Evolutionary conservation across 345 rosid species (phyloP).

Genomic region (Moricandia moricandioides): DNA sequence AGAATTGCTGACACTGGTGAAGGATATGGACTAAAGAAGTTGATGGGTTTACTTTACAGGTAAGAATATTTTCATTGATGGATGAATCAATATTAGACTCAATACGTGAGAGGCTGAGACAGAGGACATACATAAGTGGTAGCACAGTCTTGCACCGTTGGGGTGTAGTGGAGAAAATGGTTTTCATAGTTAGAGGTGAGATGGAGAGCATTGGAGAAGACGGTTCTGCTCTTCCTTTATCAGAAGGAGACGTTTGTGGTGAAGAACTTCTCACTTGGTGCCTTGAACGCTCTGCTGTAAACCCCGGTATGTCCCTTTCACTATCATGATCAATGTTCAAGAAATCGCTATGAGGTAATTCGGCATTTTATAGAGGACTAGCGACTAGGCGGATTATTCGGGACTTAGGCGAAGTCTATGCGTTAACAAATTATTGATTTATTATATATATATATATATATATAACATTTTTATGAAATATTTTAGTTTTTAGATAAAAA

Average conservation of each 20-base stretch:
- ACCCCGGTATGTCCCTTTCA: conserved; percentile 45
- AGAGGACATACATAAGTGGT: conserved; percentile 61
- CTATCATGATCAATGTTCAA: too few relatives aligned
- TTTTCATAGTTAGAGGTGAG: conserved; percentile 79
- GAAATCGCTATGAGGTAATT: too few relatives aligned
- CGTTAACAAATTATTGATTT: too few relatives aligned
- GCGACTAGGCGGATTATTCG: too few relatives aligned
- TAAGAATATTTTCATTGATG: conserved; percentile 67
- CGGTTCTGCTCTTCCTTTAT: conserved; percentile 41
- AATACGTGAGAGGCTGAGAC: conserved; percentile 67
- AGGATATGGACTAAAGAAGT: neutral
- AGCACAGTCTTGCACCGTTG: conserved; percentile 56
- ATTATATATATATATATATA: too few relatives aligned
- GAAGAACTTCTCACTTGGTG: conserved; percentile 93
- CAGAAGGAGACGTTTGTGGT: conserved; percentile 75
- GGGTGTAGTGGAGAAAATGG: conserved; percentile 70
- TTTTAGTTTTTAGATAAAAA: too few relatives aligned
- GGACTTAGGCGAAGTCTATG: too few relatives aligned
- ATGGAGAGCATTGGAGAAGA: conserved; percentile 66
- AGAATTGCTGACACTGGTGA: neutral
- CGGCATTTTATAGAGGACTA: too few relatives aligned
- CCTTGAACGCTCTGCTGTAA: conserved; percentile 66
- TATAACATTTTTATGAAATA: too few relatives aligned
- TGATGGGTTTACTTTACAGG: conserved; percentile 42
- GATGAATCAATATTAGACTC: conserved; percentile 68